These are phyloP conservation scores for Stachybotrys chlorohalonatus DNA, from an alignment of 2,329 filamentous ascomycete genomes.

Conservation along the genomic window DNA sequence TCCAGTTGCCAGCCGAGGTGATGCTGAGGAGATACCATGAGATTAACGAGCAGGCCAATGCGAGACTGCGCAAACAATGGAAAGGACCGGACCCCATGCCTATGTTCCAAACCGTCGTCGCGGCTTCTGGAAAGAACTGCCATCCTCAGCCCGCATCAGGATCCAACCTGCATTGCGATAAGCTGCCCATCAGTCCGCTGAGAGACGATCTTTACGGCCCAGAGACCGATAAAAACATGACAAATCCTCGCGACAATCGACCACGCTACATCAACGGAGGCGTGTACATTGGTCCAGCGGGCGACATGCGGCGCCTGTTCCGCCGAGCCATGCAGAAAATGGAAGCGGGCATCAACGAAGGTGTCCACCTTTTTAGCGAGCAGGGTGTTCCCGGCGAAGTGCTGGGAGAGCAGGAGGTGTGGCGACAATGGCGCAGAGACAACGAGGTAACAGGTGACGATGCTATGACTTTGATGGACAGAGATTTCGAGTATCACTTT, in stretches of 20 bases:
- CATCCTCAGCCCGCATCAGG: constrained; percentile 7
- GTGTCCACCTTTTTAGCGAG: constrained; percentile 8
- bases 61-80: constrained; percentile 8
- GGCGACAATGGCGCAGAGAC: constrained; percentile 21
- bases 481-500: constrained; percentile 13
- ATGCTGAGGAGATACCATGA: constrained; percentile 13
- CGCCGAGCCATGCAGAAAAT: constrained; percentile 8
- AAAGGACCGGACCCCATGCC: constrained; percentile 4
- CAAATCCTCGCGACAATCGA: constrained; percentile 5
- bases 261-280: constrained; percentile 13
- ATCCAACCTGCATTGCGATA: constrained; percentile 13
- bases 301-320: constrained; percentile 9
- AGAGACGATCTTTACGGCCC: constrained; percentile 12
- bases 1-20: constrained; percentile 15
- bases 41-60: constrained; percentile 7
- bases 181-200: constrained; percentile 12
- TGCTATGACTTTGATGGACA: constrained; percentile 1
- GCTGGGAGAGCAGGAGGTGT: constrained; percentile 14
- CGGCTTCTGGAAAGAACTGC: constrained; percentile 14
- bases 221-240: constrained; percentile 7
- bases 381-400: constrained; percentile 14
- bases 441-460: neutral
- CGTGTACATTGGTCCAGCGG: constrained; percentile 9
- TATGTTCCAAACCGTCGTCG: constrained; percentile 13
- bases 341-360: constrained; percentile 1